Percentiles rank a stretch among this genome's conserved stretches.
Conservation (phyloP, 2,329 filamentous ascomycete species). For the Biscogniauxia sp. region DNA sequence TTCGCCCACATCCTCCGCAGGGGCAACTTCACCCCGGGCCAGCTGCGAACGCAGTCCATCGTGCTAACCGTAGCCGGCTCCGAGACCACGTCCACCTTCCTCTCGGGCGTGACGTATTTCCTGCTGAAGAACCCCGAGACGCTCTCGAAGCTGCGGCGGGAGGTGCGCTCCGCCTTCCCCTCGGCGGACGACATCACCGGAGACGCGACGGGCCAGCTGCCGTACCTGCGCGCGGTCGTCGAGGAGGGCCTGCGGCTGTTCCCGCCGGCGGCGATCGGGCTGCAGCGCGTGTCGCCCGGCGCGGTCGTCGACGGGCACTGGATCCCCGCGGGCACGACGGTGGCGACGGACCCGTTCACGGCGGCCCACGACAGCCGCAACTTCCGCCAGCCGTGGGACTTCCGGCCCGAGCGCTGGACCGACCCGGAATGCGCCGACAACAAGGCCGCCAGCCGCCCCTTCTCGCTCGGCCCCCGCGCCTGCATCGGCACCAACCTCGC, state of each 20-base stretch:
- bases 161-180: constrained; percentile 41
- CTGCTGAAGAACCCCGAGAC: constrained; percentile 37
- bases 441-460: constrained; percentile 23
- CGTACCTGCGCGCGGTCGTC: constrained; percentile 35
- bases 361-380: constrained; percentile 13
- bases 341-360: constrained; percentile 8
- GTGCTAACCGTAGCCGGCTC: constrained; percentile 42
- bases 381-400: constrained; percentile 17
- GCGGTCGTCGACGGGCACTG: constrained; percentile 16
- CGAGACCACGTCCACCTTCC: constrained; percentile 46
- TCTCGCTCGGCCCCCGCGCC: constrained; percentile 19
- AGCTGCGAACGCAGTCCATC: constrained; percentile 28
- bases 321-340: constrained; percentile 17
- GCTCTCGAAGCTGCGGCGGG: constrained; percentile 37
- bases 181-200: constrained; percentile 34
- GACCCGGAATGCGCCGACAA: constrained; percentile 11
- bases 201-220: constrained; percentile 25
- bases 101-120: constrained; percentile 37
- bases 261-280: constrained; percentile 29
- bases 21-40: constrained; percentile 19
- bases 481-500: constrained; percentile 32
- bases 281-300: constrained; percentile 26
- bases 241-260: constrained; percentile 37
- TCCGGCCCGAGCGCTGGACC: constrained; percentile 26
- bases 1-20: constrained; percentile 20